Percentiles rank a stretch among this genome's conserved stretches.
phyloP scores from a whole-genome alignment of 768 basidiomycete species.

The Jaapia argillacea region DNA sequence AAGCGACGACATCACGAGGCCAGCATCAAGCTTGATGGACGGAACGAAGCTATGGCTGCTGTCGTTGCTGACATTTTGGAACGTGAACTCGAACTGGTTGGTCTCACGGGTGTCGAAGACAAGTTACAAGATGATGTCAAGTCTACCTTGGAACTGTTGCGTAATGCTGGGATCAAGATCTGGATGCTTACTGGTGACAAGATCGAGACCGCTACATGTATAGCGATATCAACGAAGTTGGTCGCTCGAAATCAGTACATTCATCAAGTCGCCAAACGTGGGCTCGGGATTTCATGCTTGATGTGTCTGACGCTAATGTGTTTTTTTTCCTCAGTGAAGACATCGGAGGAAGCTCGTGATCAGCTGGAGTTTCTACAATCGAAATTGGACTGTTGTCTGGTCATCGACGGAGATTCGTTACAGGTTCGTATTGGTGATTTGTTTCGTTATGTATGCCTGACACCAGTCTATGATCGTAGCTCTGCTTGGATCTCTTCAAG shows the following conservation, averaged over 20 bases:
- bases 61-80: constrained; percentile 77
- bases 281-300: constrained; percentile 15
- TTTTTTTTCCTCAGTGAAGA: constrained; percentile 53
- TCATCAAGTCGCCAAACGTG: constrained; percentile 90
- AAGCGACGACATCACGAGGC: constrained; percentile 65
- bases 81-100: constrained; percentile 83
- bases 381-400: constrained; percentile 94
- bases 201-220: constrained; percentile 97
- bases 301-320: constrained; percentile 3
- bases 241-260: constrained; percentile 97
- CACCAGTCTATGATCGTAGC: constrained; percentile 35
- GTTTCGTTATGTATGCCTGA: background rate
- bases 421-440: constrained; percentile 41
- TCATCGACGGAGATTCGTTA: constrained; percentile 95
- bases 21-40: constrained; percentile 64
- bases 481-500: constrained; percentile 84
- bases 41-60: constrained; percentile 71
- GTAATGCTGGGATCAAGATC: constrained; percentile 96
- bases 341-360: constrained; percentile 71
- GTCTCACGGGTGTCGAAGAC: constrained; percentile 97
- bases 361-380: constrained; percentile 90
- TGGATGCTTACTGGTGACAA: constrained; percentile 99
- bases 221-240: constrained; percentile 94
- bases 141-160: constrained; percentile 80
- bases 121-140: constrained; percentile 97